phyloP scores from a whole-genome alignment of 306 rosid genomes.

The Medicago lupulina region DNA sequence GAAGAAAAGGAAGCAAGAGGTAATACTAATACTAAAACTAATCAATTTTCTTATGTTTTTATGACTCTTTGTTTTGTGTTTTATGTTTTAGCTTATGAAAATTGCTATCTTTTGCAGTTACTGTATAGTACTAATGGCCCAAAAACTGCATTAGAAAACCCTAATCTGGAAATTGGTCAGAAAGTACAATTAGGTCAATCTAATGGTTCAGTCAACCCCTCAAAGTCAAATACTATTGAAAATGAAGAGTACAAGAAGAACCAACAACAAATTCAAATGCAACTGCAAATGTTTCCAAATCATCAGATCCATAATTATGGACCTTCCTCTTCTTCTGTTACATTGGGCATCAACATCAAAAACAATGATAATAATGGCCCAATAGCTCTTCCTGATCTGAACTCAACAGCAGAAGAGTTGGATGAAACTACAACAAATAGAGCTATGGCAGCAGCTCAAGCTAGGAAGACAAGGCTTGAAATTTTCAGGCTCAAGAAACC shows the following conservation, averaged over 20 bases:
- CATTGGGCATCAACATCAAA: neutral
- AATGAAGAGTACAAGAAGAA: neutral
- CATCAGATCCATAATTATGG: conserved; percentile 34
- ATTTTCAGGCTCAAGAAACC: neutral
- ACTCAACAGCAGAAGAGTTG: conserved; percentile 35
- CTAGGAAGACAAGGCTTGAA: neutral
- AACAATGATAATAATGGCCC: conserved; percentile 2
- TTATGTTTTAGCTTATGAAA: neutral
- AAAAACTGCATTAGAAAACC: conserved; percentile 14
- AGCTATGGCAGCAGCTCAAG: neutral
- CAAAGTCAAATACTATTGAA: conserved; percentile 4
- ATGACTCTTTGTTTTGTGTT: neutral
- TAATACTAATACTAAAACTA: conserved; percentile 1
- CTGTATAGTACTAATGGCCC: neutral
- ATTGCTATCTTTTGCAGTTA: conserved; percentile 41
- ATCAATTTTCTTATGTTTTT: neutral
- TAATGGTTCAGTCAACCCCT: neutral
- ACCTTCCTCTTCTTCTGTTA: neutral
- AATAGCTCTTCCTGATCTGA: conserved; percentile 54
- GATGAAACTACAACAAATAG: conserved; percentile 28
- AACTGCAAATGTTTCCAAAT: conserved; percentile 7
- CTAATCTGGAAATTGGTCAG: conserved; percentile 5
- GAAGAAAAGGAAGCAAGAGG: conserved; percentile 54
- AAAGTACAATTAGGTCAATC: conserved; percentile 5
- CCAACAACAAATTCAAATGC: neutral